phyloP scores from a whole-genome alignment of 352 stramenopile genomes.

The Aphanomyces cochlioides region DNA sequence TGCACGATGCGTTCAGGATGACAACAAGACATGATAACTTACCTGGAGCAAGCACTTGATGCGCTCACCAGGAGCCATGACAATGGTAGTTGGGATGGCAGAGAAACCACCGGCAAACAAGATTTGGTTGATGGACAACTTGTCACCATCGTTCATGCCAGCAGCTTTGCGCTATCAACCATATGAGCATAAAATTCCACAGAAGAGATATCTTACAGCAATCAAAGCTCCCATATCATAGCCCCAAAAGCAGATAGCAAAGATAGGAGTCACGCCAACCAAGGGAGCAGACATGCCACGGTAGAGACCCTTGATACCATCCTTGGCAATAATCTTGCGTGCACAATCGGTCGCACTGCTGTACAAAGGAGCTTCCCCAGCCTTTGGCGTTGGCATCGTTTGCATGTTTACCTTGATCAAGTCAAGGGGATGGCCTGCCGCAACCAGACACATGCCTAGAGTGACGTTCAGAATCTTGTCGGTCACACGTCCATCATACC shows the following conservation, averaged over 20 bases:
- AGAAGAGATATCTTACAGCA: slow-evolving; percentile 49
- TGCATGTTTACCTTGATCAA: slow-evolving; percentile 95
- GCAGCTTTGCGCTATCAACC: slow-evolving; percentile 52
- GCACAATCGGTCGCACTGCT: slow-evolving; percentile 88
- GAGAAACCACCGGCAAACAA: slow-evolving; percentile 90
- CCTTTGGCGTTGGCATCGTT: slow-evolving; percentile 74
- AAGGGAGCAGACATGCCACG: slow-evolving; percentile 94
- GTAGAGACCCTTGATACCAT: slow-evolving; percentile 92
- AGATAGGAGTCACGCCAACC: slow-evolving; percentile 94
- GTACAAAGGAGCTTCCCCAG: slow-evolving; percentile 66
- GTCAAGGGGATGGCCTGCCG: slow-evolving; percentile 93
- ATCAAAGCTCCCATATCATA: slow-evolving; percentile 95
- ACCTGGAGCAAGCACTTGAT: slow-evolving; percentile 95
- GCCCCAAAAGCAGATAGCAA: slow-evolving; percentile 96
- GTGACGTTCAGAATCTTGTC: not conserved
- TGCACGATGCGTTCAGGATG: not conserved
- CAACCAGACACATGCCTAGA: slow-evolving; percentile 85
- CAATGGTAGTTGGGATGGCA: slow-evolving; percentile 76
- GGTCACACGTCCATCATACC: slow-evolving; percentile 40
- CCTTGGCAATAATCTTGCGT: slow-evolving; percentile 88
- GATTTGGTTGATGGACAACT: slow-evolving; percentile 75
- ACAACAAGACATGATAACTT: not conserved
- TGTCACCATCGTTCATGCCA: slow-evolving; percentile 52
- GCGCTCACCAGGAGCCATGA: slow-evolving; percentile 95
- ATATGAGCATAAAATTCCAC: slow-evolving; percentile 15